Evolutionary conservation across 2,329 filamentous ascomycete genomes (phyloP), one percentile per base, ranked within the genome.

Genomic region (Diplocarpon rosae): DNA sequence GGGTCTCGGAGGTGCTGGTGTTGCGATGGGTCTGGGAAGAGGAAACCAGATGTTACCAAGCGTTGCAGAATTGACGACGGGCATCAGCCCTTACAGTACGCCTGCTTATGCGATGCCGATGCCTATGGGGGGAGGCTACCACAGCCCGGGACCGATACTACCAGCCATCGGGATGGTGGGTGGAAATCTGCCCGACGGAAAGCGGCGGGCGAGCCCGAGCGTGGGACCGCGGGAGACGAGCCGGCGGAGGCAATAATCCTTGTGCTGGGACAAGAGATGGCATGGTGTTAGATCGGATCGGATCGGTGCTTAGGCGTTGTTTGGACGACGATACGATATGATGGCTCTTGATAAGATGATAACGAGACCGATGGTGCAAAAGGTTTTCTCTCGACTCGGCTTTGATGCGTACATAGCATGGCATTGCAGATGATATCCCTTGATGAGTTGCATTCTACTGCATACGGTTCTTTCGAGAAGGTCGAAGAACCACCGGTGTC

Each of bases 21-120:
- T 56, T 45, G 51, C 47, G 10, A 53, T 55, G 49, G 57, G 49
- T 5, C 51, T 47, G 42, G 51, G 55, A 39, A 49, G 55, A 39
- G 56, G 55, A 6, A 46, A 46, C 3, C 52, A 52, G 41, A 65
- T 73, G 49, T 64, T 82, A n/a, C 78, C 78, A 1, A 71, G 76
- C 40, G 68, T 82, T 13, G 71, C 73, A 30, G 77, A 82, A 57
- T 68, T 82, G 54, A 81, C 78, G 1, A 80, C 76, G 0, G 77
- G 78, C 11, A 66, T 79, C 28, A 77, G 72, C 51, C 73, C 75
- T 0, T 80, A 80, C 57, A 73, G 65, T 51, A 73, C 72, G n/a
- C 72, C 73, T 32, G 71, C 73, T 1, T 76, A 75, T 56, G 68
- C 70, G 7, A 60, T 67, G 41, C 56, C 56, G 31, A 52, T 55